Evolutionary conservation across 768 basidiomycete species (phyloP).

Genomic region (Boletus sp.): DNA sequence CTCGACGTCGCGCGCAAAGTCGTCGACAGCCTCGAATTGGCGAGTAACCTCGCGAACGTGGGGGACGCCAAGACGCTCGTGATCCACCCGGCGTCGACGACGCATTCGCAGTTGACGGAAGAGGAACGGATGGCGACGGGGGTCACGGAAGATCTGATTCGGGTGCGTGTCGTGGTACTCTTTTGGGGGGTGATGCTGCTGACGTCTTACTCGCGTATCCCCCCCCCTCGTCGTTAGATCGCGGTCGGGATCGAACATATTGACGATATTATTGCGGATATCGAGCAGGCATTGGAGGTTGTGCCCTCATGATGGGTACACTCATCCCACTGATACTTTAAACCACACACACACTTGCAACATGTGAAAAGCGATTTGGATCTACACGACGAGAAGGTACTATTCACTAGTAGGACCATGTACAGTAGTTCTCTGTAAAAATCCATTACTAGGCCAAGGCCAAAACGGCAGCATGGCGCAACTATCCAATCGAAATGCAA

Average conservation of each 20-base stretch:
- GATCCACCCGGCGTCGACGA: constrained; percentile 75
- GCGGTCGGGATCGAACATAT: constrained; percentile 19
- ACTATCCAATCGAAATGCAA: neutral
- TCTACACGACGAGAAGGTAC: too few relatives aligned
- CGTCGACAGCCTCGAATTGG: constrained; percentile 38
- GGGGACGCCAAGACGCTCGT: constrained; percentile 77
- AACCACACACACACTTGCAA: too few relatives aligned
- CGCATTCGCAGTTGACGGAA: constrained; percentile 63
- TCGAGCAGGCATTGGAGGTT: constrained; percentile 8
- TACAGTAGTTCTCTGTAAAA: too few relatives aligned
- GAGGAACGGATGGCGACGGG: constrained; percentile 64
- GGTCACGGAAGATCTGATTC: constrained; percentile 71
- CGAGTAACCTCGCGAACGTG: constrained; percentile 36
- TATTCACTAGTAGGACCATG: too few relatives aligned
- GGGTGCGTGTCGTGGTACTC: constrained; percentile 37
- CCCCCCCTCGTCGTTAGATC: neutral
- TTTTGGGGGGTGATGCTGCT: neutral
- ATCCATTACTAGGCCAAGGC: too few relatives aligned
- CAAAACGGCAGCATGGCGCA: too few relatives aligned
- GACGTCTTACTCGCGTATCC: neutral
- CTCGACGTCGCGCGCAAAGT: constrained; percentile 24
- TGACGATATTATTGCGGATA: constrained; percentile 15
- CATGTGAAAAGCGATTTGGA: too few relatives aligned
- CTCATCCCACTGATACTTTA: too few relatives aligned
- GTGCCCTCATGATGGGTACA: neutral